Conservation (phyloP, 73 alveolate species). For the Paraurostyla sp. region DNA sequence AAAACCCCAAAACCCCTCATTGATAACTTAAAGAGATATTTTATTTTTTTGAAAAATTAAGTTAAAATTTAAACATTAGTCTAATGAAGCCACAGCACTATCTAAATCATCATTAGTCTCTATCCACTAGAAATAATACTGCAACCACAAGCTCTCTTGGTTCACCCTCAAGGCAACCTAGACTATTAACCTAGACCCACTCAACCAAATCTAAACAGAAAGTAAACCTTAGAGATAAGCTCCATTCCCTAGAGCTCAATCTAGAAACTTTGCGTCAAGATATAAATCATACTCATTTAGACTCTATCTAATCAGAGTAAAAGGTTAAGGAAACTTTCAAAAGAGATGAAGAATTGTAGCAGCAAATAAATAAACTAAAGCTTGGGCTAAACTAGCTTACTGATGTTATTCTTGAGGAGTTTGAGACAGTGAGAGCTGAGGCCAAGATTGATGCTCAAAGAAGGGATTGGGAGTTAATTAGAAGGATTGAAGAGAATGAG, state of each 20-base stretch:
- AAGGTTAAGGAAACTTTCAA: not conserved
- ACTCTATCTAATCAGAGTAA: not conserved
- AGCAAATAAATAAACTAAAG: not conserved
- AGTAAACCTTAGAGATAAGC: constrained; percentile 5
- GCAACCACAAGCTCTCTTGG: too few species aligned
- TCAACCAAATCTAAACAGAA: not conserved
- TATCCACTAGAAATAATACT: too few species aligned
- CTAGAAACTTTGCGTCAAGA: not conserved
- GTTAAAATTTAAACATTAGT: too few species aligned
- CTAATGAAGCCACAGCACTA: too few species aligned
- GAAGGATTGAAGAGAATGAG: not conserved
- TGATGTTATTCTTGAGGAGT: constrained; percentile 17
- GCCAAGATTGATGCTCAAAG: not conserved
- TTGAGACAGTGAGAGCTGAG: not conserved
- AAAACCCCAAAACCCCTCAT: too few species aligned
- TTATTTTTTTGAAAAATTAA: too few species aligned
- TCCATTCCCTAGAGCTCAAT: not conserved
- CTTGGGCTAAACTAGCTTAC: not conserved
- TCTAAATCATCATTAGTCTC: too few species aligned
- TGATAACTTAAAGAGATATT: too few species aligned
- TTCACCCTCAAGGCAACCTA: too few species aligned
- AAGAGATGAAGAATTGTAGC: not conserved
- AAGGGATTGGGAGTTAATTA: not conserved
- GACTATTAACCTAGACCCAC: too few species aligned
- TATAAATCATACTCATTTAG: constrained; percentile 1